These are phyloP conservation scores for Cercophora scortea DNA, from an alignment of 495 filamentous ascomycete genomes.

Conservation along the genomic window DNA sequence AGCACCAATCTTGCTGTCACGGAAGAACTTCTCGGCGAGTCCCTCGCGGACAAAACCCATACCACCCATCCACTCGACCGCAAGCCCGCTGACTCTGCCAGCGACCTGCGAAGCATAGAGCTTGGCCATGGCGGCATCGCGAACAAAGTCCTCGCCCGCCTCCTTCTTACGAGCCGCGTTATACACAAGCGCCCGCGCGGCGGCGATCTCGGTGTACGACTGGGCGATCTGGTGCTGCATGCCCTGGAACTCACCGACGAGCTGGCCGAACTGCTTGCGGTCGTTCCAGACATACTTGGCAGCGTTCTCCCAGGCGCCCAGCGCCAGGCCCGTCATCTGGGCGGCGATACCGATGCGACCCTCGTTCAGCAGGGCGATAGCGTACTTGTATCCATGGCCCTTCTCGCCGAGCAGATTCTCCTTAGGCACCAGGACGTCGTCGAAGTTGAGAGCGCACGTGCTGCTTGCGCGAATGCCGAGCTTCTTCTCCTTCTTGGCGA, in stretches of 20 bases:
- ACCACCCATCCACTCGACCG: conserved; percentile 98
- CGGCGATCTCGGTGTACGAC: conserved; percentile 86
- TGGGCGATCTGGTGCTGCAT: conserved; percentile 99
- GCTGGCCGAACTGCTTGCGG: conserved; percentile 89
- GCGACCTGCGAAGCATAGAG: conserved; percentile 91
- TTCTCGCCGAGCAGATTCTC: conserved; percentile 81
- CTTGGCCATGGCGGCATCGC: conserved; percentile 97
- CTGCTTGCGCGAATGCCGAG: conserved; percentile 90
- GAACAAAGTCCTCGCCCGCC: conserved; percentile 87
- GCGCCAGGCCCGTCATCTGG: conserved; percentile 95
- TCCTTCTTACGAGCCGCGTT: conserved; percentile 98
- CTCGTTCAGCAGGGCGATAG: conserved; percentile 93
- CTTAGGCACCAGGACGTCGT: conserved; percentile 84
- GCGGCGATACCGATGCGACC: conserved; percentile 96
- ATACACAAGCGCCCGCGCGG: conserved; percentile 86
- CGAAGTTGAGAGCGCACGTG: conserved; percentile 95
- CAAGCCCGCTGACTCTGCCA: conserved; percentile 73
- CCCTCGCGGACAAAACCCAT: conserved; percentile 96
- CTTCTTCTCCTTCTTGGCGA: conserved; percentile 99
- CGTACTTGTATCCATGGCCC: conserved; percentile 95
- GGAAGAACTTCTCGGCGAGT: conserved; percentile 95
- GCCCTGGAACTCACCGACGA: conserved; percentile 92
- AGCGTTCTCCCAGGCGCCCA: conserved; percentile 94
- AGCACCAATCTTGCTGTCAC: conserved; percentile 96
- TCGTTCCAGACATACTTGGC: conserved; percentile 88